Conservation (phyloP, 2,329 filamentous ascomycete species). For the Beauveria bassiana region DNA sequence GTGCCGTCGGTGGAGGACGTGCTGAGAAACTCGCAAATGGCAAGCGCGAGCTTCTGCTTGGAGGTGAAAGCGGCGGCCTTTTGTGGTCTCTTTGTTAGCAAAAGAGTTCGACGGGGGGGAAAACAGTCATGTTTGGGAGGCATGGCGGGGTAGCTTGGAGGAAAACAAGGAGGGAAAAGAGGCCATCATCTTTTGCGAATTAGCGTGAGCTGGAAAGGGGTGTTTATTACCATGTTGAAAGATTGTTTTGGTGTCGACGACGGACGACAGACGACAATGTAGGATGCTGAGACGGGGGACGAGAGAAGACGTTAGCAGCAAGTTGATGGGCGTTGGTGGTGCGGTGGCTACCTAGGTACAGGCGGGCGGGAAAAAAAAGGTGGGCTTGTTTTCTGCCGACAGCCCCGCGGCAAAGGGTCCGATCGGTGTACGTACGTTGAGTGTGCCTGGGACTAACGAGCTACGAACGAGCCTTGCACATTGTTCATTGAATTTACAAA, state of each 20-base stretch:
- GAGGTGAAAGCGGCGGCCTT: slow-evolving; percentile 33
- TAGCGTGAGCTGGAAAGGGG: too few relatives aligned
- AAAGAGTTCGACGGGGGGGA: not conserved
- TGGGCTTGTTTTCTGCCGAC: slow-evolving; percentile 3
- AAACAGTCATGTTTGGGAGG: not conserved
- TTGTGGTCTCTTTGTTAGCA: not conserved
- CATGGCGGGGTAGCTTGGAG: not conserved
- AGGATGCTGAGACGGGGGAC: too few relatives aligned
- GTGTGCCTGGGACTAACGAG: not conserved
- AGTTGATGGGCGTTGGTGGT: not conserved
- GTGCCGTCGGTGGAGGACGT: slow-evolving; percentile 82
- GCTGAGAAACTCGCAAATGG: slow-evolving; percentile 91
- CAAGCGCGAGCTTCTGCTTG: slow-evolving; percentile 85
- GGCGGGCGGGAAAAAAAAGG: not conserved
- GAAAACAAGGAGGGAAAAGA: too few relatives aligned
- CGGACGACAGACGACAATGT: too few relatives aligned
- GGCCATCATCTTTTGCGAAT: too few relatives aligned
- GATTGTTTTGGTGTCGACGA: too few relatives aligned
- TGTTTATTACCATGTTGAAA: not conserved
- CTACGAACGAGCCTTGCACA: not conserved
- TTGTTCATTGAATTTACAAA: not conserved
- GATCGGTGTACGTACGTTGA: not conserved
- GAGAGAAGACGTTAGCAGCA: too few relatives aligned
- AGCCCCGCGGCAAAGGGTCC: not conserved
- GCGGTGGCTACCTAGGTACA: not conserved